These are phyloP conservation scores for Botrytis fabae DNA, from an alignment of 2,329 filamentous ascomycete species.

Conservation along the genomic window DNA sequence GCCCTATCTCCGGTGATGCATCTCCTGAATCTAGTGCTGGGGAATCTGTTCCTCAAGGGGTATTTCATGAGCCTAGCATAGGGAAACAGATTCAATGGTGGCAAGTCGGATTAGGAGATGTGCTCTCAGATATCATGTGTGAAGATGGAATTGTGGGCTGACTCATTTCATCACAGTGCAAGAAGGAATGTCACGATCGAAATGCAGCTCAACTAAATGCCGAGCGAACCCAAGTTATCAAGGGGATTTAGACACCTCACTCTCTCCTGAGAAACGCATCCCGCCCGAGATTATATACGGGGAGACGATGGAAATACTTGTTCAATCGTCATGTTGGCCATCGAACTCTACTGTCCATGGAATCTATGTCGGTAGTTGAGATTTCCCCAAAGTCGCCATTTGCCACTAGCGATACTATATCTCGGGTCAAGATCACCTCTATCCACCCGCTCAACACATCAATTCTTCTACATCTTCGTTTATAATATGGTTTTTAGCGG, in stretches of 20 bases:
- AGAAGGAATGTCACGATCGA: constrained; percentile 92
- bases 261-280: neutral
- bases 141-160: constrained; percentile 8
- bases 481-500: constrained; percentile 3
- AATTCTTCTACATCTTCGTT: constrained; percentile 7
- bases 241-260: constrained; percentile 67
- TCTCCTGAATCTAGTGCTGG: no score
- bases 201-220: constrained; percentile 91
- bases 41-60: constrained; percentile 32
- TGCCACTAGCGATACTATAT: neutral
- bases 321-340: neutral
- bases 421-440: neutral
- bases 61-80: neutral
- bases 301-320: neutral
- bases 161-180: constrained; percentile 59
- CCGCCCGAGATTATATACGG: neutral
- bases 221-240: constrained; percentile 92
- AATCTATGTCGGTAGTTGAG: neutral
- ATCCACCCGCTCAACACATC: neutral
- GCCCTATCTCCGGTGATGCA: constrained; percentile 20
- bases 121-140: constrained; percentile 43
- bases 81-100: constrained; percentile 36
- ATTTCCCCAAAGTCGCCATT: neutral
- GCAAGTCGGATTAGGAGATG: constrained; percentile 44
- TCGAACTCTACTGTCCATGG: neutral